Conservation (phyloP, 1,284 basidiomycete species). For the Irpex sp. region DNA sequence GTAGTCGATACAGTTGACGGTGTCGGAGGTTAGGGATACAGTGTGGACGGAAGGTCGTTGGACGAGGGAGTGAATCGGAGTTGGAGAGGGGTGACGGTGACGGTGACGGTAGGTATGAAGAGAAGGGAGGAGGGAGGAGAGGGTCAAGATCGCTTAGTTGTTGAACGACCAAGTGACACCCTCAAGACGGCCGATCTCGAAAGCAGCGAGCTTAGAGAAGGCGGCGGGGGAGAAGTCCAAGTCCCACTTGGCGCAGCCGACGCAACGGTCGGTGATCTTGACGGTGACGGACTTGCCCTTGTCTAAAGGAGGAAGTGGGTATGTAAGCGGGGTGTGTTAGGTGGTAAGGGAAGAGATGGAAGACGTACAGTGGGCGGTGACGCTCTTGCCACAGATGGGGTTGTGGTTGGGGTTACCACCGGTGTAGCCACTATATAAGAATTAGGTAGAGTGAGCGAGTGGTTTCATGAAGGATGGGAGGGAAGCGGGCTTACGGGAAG, state of each 20-base stretch:
- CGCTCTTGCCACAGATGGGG: slow-evolving; percentile 40
- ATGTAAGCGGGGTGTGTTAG: neutral
- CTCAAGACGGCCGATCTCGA: slow-evolving; percentile 11
- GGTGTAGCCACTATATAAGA: slow-evolving; percentile 21
- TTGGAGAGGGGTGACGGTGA: neutral
- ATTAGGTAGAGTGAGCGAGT: neutral
- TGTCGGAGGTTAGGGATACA: neutral
- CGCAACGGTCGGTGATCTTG: slow-evolving; percentile 40
- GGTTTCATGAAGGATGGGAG: neutral
- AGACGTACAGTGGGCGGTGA: slow-evolving; percentile 33
- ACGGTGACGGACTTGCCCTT: slow-evolving; percentile 33
- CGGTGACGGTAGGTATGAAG: neutral
- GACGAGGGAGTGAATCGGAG: neutral
- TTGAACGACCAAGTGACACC: slow-evolving; percentile 22
- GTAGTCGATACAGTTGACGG: neutral
- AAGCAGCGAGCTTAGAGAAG: slow-evolving; percentile 33
- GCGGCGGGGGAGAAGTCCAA: slow-evolving; percentile 40
- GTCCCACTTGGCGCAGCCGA: slow-evolving; percentile 36
- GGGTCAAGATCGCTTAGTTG: slow-evolving; percentile 14
- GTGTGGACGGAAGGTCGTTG: neutral
- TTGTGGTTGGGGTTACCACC: slow-evolving; percentile 37
- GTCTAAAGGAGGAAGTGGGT: slow-evolving; percentile 17
- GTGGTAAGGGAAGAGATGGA: neutral
- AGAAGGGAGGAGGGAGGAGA: neutral
- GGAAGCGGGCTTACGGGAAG: slow-evolving; percentile 23